Percentiles rank a stretch among this genome's conserved stretches.
Evolutionary conservation across 2,329 filamentous ascomycete genomes (phyloP).

Genomic region (Coniochaeta pulveracea): DNA sequence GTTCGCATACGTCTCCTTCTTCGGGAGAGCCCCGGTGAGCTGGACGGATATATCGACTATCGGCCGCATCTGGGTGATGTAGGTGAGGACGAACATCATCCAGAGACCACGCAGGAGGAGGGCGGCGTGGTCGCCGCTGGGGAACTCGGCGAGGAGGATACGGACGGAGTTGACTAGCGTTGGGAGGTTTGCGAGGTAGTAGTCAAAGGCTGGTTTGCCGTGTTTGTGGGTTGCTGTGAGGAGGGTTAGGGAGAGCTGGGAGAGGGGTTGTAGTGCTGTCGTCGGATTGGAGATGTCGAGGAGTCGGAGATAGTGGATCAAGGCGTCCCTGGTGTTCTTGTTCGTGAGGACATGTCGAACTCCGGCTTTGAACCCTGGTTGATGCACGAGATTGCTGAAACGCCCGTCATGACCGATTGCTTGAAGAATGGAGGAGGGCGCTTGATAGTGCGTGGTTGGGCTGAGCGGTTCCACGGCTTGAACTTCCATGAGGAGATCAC

Average conservation of each 20-base stretch:
- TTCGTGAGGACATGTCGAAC: conserved; percentile 10
- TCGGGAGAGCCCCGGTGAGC: conserved; percentile 1
- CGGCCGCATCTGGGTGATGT: conserved; percentile 17
- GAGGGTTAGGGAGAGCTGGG: conserved; percentile 11
- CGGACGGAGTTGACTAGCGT: conserved; percentile 11
- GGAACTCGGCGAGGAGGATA: conserved; percentile 9
- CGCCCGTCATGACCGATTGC: conserved; percentile 13
- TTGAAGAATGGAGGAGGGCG: conserved; percentile 8
- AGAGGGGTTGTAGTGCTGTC: conserved; percentile 9
- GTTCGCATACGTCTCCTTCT: not conserved
- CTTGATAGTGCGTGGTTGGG: too few relatives aligned
- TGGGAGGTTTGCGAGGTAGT: conserved; percentile 12
- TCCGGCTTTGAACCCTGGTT: conserved; percentile 12
- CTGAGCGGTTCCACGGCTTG: conserved; percentile 4
- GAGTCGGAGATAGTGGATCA: conserved; percentile 12
- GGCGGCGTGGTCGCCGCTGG: conserved; percentile 6
- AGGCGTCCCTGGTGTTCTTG: conserved; percentile 8
- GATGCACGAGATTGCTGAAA: conserved; percentile 13
- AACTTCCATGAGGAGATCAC: conserved; percentile 9
- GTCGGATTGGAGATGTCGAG: conserved; percentile 12
- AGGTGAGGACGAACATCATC: conserved; percentile 13
- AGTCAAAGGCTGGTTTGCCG: conserved; percentile 12
- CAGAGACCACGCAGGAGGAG: conserved; percentile 12
- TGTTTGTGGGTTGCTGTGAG: conserved; percentile 13
- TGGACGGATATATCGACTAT: conserved; percentile 11